Evolutionary conservation across 495 filamentous ascomycete species (phyloP).

Genomic region (Daldinia caldariorum): DNA sequence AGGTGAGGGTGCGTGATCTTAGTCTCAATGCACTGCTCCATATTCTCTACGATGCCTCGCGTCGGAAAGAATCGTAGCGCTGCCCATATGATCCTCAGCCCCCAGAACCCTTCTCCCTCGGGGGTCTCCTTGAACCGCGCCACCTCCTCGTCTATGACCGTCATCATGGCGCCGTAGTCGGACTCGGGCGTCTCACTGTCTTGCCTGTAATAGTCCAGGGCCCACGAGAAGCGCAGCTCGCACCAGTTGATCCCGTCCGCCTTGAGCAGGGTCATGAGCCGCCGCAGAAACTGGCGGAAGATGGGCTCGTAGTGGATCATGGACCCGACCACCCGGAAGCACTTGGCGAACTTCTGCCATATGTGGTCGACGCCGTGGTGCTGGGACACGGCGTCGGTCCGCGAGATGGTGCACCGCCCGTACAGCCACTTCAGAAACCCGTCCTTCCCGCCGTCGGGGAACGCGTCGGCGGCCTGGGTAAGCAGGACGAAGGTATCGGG

Average conservation of each 20-base stretch:
- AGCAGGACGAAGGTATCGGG: conserved; percentile 66
- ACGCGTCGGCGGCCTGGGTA: conserved; percentile 71
- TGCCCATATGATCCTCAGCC: conserved; percentile 89
- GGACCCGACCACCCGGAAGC: conserved; percentile 74
- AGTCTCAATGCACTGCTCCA: conserved; percentile 84
- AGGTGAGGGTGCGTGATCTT: conserved; percentile 82
- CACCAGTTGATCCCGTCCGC: conserved; percentile 85
- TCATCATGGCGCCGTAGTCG: conserved; percentile 71
- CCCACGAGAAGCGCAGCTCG: conserved; percentile 73
- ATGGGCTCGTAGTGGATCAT: conserved; percentile 92
- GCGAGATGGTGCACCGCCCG: conserved; percentile 72
- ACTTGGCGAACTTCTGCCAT: conserved; percentile 78
- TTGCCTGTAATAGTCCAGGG: conserved; percentile 66
- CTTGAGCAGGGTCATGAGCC: conserved; percentile 71
- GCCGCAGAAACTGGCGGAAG: conserved; percentile 76
- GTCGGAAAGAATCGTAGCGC: conserved; percentile 69
- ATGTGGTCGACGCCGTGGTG: conserved; percentile 82
- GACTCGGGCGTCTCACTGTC: conserved; percentile 68
- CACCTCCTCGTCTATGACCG: conserved; percentile 80
- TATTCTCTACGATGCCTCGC: conserved; percentile 74
- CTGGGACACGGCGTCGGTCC: conserved; percentile 77
- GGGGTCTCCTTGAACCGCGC: conserved; percentile 75
- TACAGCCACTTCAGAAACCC: conserved; percentile 86
- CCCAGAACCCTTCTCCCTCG: conserved; percentile 81
- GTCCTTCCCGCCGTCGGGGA: conserved; percentile 71